Conservation (phyloP, 495 filamentous ascomycete species). For the Hypoxylon crocopeplum region DNA sequence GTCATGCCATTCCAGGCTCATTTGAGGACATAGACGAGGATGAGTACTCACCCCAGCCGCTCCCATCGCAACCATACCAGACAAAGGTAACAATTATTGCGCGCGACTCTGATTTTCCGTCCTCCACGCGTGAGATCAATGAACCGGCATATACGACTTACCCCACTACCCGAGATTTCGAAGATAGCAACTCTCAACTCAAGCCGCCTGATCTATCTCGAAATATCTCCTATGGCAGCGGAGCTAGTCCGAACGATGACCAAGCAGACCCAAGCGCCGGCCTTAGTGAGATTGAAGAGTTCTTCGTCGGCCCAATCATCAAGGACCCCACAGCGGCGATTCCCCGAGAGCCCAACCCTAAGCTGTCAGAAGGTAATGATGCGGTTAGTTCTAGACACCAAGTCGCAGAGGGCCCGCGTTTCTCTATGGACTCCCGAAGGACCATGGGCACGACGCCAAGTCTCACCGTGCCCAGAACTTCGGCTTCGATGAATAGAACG, state of each 20-base stretch:
- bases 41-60: conserved; percentile 50
- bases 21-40: conserved; percentile 37
- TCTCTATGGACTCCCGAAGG: conserved; percentile 36
- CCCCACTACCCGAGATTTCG: conserved; percentile 9
- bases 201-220: conserved; percentile 6
- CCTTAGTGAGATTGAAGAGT: conserved; percentile 39
- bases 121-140: conserved; percentile 39
- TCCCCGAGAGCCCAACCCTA: conserved; percentile 18
- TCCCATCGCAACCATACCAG: conserved; percentile 42
- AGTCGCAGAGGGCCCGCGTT: conserved; percentile 30
- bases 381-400: conserved; percentile 11
- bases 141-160: neutral
- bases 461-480: conserved; percentile 51
- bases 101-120: conserved; percentile 47
- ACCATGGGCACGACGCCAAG: conserved; percentile 40
- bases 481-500: conserved; percentile 53
- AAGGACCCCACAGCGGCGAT: conserved; percentile 20
- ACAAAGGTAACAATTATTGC: conserved; percentile 56
- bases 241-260: conserved; percentile 16
- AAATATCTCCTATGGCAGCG: conserved; percentile 15
- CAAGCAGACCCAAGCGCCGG: conserved; percentile 31
- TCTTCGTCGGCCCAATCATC: conserved; percentile 37
- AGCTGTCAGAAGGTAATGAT: conserved; percentile 16
- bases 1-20: conserved; percentile 29
- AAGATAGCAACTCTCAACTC: conserved; percentile 8